These are phyloP conservation scores for Tuctoria greenei DNA, from an alignment of 176 grass and related monocot genomes.

Conservation along the genomic window DNA sequence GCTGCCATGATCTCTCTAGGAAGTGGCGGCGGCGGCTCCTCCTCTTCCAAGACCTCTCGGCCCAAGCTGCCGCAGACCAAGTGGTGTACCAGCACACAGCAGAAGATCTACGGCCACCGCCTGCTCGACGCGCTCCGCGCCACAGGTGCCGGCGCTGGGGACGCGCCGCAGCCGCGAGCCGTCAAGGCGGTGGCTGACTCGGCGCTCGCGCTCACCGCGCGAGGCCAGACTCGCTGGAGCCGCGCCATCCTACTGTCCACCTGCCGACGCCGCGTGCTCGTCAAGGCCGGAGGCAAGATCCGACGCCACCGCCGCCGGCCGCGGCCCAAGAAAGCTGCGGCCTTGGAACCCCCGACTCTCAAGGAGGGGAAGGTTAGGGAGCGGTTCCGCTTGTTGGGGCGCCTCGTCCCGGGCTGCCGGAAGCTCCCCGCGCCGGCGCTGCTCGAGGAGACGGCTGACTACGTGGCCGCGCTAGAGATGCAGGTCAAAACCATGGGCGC, in stretches of 20 bases:
- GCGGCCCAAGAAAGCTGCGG: background rate
- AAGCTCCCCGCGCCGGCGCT: slow-evolving; percentile 74
- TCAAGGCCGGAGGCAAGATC: slow-evolving; percentile 72
- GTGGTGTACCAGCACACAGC: slow-evolving; percentile 77
- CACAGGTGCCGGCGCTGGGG: slow-evolving; percentile 7
- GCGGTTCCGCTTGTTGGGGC: slow-evolving; percentile 66
- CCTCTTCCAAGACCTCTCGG: slow-evolving; percentile 17
- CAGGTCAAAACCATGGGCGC: slow-evolving; percentile 89
- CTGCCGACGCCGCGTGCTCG: slow-evolving; percentile 55
- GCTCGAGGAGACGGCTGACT: slow-evolving; percentile 90
- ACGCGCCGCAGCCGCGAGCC: slow-evolving; percentile 39
- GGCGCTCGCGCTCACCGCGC: slow-evolving; percentile 81
- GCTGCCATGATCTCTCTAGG: slow-evolving; percentile 54
- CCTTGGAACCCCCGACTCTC: background rate
- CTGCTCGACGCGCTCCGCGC: slow-evolving; percentile 78
- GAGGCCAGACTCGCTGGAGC: slow-evolving; percentile 89
- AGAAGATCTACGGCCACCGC: slow-evolving; percentile 74
- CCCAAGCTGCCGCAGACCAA: slow-evolving; percentile 45
- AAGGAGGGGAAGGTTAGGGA: slow-evolving; percentile 70
- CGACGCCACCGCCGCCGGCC: slow-evolving; percentile 43
- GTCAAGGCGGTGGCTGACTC: slow-evolving; percentile 88
- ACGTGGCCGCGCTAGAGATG: slow-evolving; percentile 92
- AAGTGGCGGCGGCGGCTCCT: background rate
- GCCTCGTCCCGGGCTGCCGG: slow-evolving; percentile 84
- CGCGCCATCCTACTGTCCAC: slow-evolving; percentile 73